phyloP scores from a whole-genome alignment of 208 protist species.

The Zelonia costaricensis region DNA sequence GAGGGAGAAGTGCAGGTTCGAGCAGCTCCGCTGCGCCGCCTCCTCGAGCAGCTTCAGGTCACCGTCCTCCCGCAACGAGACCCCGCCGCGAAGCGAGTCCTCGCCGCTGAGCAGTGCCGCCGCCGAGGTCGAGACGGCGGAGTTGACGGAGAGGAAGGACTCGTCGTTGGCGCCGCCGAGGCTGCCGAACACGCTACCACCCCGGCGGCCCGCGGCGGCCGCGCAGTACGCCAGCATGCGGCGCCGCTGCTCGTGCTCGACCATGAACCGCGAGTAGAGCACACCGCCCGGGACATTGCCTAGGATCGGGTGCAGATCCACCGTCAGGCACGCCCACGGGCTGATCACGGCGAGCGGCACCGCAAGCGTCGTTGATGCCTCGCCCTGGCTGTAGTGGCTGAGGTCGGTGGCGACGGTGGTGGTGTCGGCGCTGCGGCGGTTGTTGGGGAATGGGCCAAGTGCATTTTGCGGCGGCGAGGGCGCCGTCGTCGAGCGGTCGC shows the following conservation, averaged over 20 bases:
- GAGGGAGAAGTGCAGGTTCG: slow-evolving; percentile 20
- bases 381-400: background rate
- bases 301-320: slow-evolving; percentile 27
- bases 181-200: slow-evolving; percentile 2
- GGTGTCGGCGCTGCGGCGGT: background rate
- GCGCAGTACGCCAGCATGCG: slow-evolving; percentile 31
- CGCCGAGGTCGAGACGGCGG: slow-evolving; percentile 9
- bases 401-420: background rate
- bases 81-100: background rate
- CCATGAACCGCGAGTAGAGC: slow-evolving; percentile 38
- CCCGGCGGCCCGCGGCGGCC: slow-evolving; percentile 11
- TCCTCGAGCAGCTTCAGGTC: slow-evolving; percentile 31
- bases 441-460: background rate
- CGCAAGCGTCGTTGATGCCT: background rate
- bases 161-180: slow-evolving; percentile 12
- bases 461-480: background rate
- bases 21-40: slow-evolving; percentile 16
- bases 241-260: slow-evolving; percentile 35
- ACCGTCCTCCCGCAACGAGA: slow-evolving; percentile 11
- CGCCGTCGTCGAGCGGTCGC: background rate
- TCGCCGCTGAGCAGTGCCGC: slow-evolving; percentile 13
- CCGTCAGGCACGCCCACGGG: slow-evolving; percentile 24
- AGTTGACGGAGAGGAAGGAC: slow-evolving; percentile 32
- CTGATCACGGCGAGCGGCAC: slow-evolving; percentile 19
- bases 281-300: slow-evolving; percentile 8